Evolutionary conservation across 2,329 filamentous ascomycete species (phyloP).

Genomic region (Ascochyta rabiei): DNA sequence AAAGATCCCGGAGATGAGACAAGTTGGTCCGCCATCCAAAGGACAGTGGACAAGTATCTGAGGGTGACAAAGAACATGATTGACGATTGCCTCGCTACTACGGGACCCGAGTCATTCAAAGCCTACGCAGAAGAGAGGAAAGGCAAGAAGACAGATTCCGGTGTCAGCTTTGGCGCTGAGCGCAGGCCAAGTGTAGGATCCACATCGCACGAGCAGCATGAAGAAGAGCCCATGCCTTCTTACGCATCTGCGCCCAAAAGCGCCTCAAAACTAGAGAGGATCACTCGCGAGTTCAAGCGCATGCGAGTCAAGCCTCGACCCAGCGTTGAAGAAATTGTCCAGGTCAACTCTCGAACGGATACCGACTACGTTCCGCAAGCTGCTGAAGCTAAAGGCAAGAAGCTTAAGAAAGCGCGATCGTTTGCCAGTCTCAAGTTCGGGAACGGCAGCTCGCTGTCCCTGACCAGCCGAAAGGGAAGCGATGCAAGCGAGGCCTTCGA

Average conservation of each 20-base stretch:
- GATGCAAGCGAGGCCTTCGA: constrained; percentile 41
- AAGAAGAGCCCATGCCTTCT: constrained; percentile 25
- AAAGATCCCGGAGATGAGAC: constrained; percentile 58
- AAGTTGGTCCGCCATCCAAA: constrained; percentile 59
- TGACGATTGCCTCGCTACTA: constrained; percentile 61
- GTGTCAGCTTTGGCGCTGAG: constrained; percentile 62
- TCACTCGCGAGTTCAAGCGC: constrained; percentile 64
- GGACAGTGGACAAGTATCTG: constrained; percentile 64
- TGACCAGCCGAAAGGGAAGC: constrained; percentile 43
- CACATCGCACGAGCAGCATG: constrained; percentile 33
- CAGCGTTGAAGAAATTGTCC: constrained; percentile 57
- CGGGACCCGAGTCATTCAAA: constrained; percentile 44
- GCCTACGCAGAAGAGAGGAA: constrained; percentile 47
- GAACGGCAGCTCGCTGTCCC: constrained; percentile 40
- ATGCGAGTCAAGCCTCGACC: constrained; percentile 60
- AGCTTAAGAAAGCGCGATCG: constrained; percentile 47
- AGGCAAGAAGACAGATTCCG: constrained; percentile 66
- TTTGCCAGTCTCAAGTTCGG: constrained; percentile 39
- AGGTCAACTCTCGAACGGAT: constrained; percentile 32
- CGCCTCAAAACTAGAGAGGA: constrained; percentile 63
- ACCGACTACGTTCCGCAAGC: constrained; percentile 23
- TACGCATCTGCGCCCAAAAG: constrained; percentile 34
- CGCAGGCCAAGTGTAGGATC: constrained; percentile 39
- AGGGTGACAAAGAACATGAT: constrained; percentile 65
- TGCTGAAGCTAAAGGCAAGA: constrained; percentile 38